Evolutionary conservation across 2,329 filamentous ascomycete species (phyloP).

Genomic region (Trichoderma simmonsii): DNA sequence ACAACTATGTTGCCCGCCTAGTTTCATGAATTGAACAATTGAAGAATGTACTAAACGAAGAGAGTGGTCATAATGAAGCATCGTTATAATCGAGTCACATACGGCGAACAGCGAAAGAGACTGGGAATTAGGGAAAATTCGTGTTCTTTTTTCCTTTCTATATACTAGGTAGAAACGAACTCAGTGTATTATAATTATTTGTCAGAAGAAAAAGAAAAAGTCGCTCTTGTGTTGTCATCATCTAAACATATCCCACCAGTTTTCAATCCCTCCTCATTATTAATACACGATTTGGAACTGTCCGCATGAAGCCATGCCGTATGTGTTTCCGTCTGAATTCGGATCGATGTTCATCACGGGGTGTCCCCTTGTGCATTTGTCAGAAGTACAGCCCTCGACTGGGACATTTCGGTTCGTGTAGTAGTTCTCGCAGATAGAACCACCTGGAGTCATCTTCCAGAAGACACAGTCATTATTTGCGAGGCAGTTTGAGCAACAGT

Average conservation of each 20-base stretch:
- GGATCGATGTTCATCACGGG: background rate
- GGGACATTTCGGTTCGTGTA: background rate
- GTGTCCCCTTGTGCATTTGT: background rate
- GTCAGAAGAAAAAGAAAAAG: background rate
- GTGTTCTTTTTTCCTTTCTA: background rate
- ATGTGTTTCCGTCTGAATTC: background rate
- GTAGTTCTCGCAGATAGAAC: background rate
- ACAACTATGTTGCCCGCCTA: background rate
- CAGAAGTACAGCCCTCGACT: background rate
- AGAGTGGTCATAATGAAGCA: background rate
- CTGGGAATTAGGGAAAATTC: background rate
- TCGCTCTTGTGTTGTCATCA: background rate
- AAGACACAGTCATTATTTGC: background rate
- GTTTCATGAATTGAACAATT: background rate
- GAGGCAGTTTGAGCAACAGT: background rate
- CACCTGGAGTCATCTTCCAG: background rate
- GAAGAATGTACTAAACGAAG: background rate
- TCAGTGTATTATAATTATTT: background rate
- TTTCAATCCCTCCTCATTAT: background rate
- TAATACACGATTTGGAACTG: background rate
- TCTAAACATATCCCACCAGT: background rate
- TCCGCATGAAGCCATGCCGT: background rate
- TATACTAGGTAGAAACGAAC: background rate
- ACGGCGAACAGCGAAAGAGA: background rate
- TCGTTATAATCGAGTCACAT: background rate